phyloP scores from a whole-genome alignment of 2,329 filamentous ascomycete genomes.

The Diaporthe sp. region DNA sequence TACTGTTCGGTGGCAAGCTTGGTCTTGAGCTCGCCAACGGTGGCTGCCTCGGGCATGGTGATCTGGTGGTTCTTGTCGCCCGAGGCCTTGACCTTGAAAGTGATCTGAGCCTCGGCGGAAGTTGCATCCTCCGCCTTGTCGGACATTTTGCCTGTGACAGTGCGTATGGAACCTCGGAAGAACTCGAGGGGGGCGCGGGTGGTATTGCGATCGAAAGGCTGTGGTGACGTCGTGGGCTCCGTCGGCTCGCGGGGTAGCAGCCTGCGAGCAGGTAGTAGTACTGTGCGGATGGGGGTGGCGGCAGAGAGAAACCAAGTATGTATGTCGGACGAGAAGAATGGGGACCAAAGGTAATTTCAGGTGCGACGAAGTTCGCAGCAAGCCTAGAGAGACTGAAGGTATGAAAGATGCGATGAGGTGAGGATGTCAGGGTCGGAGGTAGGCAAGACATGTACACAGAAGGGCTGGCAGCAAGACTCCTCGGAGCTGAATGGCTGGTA shows the following conservation, averaged over 20 bases:
- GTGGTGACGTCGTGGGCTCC: conserved; percentile 34
- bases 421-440: conserved; percentile 1
- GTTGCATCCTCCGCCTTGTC: conserved; percentile 72
- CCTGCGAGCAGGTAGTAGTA: background rate
- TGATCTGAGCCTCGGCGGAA: conserved; percentile 81
- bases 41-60: conserved; percentile 82
- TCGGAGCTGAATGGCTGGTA: background rate
- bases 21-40: conserved; percentile 87
- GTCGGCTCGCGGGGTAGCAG: conserved; percentile 33
- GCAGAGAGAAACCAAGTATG: background rate
- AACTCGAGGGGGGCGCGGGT: background rate
- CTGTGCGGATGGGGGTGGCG: background rate
- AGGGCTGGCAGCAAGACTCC: background rate
- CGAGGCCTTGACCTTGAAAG: conserved; percentile 99
- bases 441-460: background rate
- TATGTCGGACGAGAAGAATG: background rate
- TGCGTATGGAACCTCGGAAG: conserved; percentile 39
- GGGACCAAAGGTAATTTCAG: background rate
- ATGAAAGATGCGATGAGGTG: background rate
- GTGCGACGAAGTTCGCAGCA: background rate
- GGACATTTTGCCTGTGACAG: conserved; percentile 65
- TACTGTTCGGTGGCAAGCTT: conserved; percentile 86
- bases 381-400: background rate
- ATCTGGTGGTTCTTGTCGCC: conserved; percentile 87
- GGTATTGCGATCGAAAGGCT: background rate